Percentiles rank a stretch among this genome's conserved stretches.
phyloP scores from a whole-genome alignment of 2,329 filamentous ascomycete species.

The Pseudomassariella vexata region DNA sequence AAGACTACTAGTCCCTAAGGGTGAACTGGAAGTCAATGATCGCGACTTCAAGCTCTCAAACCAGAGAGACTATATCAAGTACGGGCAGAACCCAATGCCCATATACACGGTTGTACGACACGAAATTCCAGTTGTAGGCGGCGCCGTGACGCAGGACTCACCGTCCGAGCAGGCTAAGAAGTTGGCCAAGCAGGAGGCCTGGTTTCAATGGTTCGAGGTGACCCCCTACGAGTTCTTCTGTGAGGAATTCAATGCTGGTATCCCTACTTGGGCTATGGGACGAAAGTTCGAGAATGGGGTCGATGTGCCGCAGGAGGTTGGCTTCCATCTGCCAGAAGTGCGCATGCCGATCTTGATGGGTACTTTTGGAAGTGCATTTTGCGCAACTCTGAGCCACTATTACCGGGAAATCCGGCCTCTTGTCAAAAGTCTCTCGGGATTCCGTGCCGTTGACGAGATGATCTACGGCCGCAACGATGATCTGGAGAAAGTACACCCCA shows the following conservation, averaged over 20 bases:
- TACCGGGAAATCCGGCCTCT: constrained; percentile 89
- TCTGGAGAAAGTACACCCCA: constrained; percentile 86
- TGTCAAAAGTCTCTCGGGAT: constrained; percentile 67
- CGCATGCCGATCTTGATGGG: constrained; percentile 81
- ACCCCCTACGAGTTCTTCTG: constrained; percentile 95
- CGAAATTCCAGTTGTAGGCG: constrained; percentile 71
- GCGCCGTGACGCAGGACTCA: constrained; percentile 22
- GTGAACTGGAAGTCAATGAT: constrained; percentile 71
- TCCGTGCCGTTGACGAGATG: constrained; percentile 72
- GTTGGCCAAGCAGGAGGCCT: constrained; percentile 60
- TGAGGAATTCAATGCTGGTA: constrained; percentile 84
- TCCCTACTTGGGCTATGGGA: constrained; percentile 91
- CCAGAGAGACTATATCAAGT: constrained; percentile 68
- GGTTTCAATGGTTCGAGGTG: constrained; percentile 98
- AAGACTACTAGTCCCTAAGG: constrained; percentile 77
- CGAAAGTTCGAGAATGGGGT: constrained; percentile 71
- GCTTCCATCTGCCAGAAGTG: constrained; percentile 73
- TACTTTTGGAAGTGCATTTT: constrained; percentile 96
- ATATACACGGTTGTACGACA: constrained; percentile 96
- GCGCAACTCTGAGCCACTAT: constrained; percentile 91
- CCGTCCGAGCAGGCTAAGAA: constrained; percentile 45
- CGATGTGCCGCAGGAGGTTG: constrained; percentile 58
- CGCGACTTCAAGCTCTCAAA: constrained; percentile 87
- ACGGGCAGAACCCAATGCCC: constrained; percentile 78
- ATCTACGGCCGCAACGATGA: constrained; percentile 80